A percentile compares a stretch with the other conserved stretches of the same genome.
Evolutionary conservation across 2,329 filamentous ascomycete species (phyloP).

Genomic region (Curvularia spicifera): DNA sequence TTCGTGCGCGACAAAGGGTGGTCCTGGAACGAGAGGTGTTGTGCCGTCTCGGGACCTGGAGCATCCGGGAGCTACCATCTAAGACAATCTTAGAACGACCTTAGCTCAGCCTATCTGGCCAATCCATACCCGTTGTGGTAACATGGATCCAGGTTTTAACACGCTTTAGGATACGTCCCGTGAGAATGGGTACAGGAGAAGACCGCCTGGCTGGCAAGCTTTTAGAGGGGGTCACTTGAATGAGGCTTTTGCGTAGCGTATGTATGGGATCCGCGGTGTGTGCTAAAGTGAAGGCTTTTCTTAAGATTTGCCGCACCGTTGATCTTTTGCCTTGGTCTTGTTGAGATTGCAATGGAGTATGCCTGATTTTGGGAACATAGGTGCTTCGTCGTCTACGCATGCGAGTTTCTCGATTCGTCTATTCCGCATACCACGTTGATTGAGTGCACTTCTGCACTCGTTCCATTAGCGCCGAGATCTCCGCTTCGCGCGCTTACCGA

Average conservation of each 20-base stretch:
- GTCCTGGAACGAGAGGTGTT: slow-evolving; percentile 35
- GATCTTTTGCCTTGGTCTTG: not conserved
- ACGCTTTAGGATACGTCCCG: slow-evolving; percentile 10
- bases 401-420: not conserved
- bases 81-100: slow-evolving; percentile 42
- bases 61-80: slow-evolving; percentile 38
- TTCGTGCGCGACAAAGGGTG: slow-evolving; percentile 21
- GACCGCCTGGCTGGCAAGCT: slow-evolving; percentile 7
- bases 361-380: not conserved
- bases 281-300: not conserved
- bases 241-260: slow-evolving; percentile 7
- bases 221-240: not conserved
- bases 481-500: slow-evolving; percentile 19
- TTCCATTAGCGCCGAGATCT: slow-evolving; percentile 19
- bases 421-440: not conserved
- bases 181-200: not conserved
- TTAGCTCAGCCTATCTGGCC: slow-evolving; percentile 29
- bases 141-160: slow-evolving; percentile 8
- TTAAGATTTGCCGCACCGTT: not conserved
- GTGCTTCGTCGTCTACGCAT: not conserved
- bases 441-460: not conserved
- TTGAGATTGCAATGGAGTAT: not conserved
- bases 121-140: slow-evolving; percentile 25
- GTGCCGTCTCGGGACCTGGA: slow-evolving; percentile 42
- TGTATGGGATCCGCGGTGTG: slow-evolving; percentile 1